Conservation (phyloP, 352 stramenopile species). For the Globisporangium acanthophoron region DNA sequence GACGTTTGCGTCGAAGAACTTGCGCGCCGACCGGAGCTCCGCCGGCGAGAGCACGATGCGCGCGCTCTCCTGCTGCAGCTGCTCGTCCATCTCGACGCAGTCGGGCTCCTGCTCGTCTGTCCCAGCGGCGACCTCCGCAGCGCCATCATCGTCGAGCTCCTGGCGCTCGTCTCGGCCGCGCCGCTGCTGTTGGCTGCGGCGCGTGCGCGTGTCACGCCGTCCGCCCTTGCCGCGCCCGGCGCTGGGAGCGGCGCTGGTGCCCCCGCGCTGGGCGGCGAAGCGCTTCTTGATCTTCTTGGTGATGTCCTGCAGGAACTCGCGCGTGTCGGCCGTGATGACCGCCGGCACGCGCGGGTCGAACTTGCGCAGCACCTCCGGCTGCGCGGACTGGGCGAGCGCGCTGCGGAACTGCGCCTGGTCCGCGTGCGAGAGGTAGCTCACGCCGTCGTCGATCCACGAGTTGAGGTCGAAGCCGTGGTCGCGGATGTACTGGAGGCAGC, state of each 20-base stretch:
- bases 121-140: background rate
- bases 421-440: constrained; percentile 60
- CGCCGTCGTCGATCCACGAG: constrained; percentile 63
- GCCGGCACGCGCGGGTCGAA: constrained; percentile 26
- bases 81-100: background rate
- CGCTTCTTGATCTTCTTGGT: constrained; percentile 19
- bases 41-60: background rate
- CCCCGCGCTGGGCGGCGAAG: constrained; percentile 4
- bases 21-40: constrained; percentile 23
- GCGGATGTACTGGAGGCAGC: constrained; percentile 73
- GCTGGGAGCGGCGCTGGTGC: background rate
- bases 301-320: constrained; percentile 33
- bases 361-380: constrained; percentile 32
- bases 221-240: background rate
- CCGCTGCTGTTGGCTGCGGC: constrained; percentile 4
- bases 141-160: background rate
- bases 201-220: background rate
- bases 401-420: constrained; percentile 32
- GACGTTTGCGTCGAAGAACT: constrained; percentile 30
- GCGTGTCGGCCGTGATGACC: constrained; percentile 36
- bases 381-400: constrained; percentile 19
- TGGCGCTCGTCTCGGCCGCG: constrained; percentile 1
- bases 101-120: background rate
- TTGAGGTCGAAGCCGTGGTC: constrained; percentile 79
- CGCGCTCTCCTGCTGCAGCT: background rate